These are phyloP conservation scores for Tetrahymena malaccensis DNA, from an alignment of 73 alveolate species.

Conservation along the genomic window DNA sequence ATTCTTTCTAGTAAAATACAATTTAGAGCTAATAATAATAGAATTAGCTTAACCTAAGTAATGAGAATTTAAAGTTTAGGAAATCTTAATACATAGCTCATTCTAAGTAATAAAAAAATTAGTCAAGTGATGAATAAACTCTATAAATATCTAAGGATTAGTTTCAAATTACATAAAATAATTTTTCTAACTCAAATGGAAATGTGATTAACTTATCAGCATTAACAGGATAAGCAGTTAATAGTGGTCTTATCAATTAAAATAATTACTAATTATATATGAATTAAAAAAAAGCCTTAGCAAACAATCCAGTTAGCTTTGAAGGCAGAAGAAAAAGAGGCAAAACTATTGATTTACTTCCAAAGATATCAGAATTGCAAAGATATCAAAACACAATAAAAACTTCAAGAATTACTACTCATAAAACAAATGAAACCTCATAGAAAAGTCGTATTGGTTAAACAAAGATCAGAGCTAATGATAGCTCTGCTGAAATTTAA, in stretches of 20 bases:
- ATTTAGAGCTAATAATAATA: neutral
- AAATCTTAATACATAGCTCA: neutral
- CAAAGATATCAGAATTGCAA: neutral
- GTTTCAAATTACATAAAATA: neutral
- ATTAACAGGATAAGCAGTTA: neutral
- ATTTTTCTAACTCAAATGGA: neutral
- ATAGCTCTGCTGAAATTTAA: neutral
- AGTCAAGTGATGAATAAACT: neutral
- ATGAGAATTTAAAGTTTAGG: neutral
- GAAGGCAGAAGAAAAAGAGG: neutral
- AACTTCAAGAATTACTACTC: neutral
- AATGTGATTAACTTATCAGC: neutral
- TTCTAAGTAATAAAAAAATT: neutral
- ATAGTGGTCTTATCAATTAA: neutral
- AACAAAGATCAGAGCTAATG: neutral
- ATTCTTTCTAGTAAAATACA: neutral
- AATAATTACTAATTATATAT: neutral
- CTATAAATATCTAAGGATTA: neutral
- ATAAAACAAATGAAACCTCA: neutral
- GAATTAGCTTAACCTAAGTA: neutral
- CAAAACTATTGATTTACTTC: neutral
- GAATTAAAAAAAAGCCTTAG: neutral
- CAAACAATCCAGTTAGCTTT: neutral
- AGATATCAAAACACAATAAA: neutral
- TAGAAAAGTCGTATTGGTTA: neutral